Evolutionary conservation across 768 basidiomycete species (phyloP).

Genomic region (Leccinum imitatum): DNA sequence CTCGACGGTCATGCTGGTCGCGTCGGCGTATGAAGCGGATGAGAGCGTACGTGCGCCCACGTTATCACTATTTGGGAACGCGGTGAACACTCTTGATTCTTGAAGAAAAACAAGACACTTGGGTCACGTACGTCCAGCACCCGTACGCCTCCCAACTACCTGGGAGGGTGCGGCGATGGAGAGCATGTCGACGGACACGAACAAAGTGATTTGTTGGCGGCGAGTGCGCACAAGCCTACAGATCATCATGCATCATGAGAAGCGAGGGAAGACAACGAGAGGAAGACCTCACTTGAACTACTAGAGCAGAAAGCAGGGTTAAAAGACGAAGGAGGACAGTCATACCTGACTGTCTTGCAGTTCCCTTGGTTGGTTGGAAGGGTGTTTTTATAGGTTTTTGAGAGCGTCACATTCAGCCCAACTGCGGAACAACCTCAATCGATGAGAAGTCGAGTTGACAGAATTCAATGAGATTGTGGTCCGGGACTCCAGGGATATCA

Average conservation of each 20-base stretch:
- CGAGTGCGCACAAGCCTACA: conserved; percentile 11
- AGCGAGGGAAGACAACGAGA: background rate
- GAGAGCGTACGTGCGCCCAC: conserved; percentile 57
- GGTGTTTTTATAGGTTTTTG: conserved; percentile 15
- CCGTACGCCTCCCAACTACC: conserved; percentile 56
- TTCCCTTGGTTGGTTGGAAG: too few relatives aligned
- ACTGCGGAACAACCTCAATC: background rate
- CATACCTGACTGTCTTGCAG: conserved; percentile 8
- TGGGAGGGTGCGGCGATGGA: conserved; percentile 39
- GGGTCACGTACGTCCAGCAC: conserved; percentile 56
- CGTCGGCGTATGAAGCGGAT: conserved; percentile 44
- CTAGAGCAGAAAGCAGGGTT: background rate
- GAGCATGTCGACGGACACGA: background rate
- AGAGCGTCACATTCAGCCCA: conserved; percentile 9
- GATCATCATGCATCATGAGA: conserved; percentile 2
- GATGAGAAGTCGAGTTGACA: background rate
- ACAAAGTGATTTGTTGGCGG: background rate
- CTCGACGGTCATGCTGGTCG: conserved; percentile 62
- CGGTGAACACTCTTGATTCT: conserved; percentile 12
- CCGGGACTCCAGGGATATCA: background rate
- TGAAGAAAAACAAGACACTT: conserved; percentile 12
- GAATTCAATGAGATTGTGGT: background rate
- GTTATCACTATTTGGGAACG: conserved; percentile 46
- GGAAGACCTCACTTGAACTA: conserved; percentile 9
- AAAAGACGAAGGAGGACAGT: conserved; percentile 4